Conservation (phyloP, 257 asterid genomes). For the Rehmannia glutinosa region DNA sequence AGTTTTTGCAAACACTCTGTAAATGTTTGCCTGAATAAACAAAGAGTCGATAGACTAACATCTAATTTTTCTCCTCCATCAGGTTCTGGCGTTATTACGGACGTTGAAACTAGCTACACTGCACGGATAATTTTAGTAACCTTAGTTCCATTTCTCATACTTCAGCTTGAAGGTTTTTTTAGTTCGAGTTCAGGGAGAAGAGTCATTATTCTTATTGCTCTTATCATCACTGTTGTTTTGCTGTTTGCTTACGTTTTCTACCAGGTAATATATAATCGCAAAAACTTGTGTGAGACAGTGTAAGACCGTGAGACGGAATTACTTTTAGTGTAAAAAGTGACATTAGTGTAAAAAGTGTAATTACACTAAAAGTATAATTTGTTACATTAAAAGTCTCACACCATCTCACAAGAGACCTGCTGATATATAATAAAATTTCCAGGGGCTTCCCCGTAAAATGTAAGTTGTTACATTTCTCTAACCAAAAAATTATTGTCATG, state of each 20-base stretch:
- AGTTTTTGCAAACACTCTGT: too few species aligned
- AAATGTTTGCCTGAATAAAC: too few species aligned
- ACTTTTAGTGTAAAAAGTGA: too few species aligned
- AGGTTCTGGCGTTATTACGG: constrained; percentile 43
- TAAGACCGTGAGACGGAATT: too few species aligned
- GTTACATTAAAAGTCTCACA: too few species aligned
- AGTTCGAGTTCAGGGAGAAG: constrained; percentile 19
- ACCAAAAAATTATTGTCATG: neutral
- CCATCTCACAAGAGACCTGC: too few species aligned
- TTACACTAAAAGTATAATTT: too few species aligned
- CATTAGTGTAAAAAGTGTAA: too few species aligned
- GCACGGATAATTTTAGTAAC: constrained; percentile 38
- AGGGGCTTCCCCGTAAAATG: neutral
- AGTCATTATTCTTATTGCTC: constrained; percentile 37
- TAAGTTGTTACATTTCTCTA: neutral
- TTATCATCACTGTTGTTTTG: constrained; percentile 27
- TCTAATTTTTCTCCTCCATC: neutral
- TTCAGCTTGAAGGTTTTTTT: constrained; percentile 22
- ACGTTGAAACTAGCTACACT: constrained; percentile 48
- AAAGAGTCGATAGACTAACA: too few species aligned
- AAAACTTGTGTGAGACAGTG: too few species aligned
- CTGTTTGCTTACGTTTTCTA: constrained; percentile 29
- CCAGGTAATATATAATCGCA: too few species aligned
- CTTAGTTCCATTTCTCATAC: constrained; percentile 34
- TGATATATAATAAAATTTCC: neutral